These are phyloP conservation scores for Escallonia rubra DNA, from an alignment of 129 eudicot genomes.

Conservation along the genomic window DNA sequence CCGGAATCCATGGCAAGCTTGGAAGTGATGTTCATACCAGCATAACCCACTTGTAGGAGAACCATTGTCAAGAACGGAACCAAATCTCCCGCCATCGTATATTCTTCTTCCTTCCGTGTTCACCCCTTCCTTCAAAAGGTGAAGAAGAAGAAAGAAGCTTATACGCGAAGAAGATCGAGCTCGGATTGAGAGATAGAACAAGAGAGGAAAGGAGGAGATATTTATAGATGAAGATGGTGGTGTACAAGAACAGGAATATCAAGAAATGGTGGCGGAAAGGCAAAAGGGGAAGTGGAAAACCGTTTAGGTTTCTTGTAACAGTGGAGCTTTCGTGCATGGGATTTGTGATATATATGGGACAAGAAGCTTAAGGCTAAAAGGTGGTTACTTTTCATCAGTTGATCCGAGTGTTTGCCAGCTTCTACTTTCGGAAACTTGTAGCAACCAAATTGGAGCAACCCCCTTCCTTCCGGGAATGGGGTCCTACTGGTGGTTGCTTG, in stretches of 20 bases:
- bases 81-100: conserved; percentile 22
- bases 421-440: too few relatives aligned
- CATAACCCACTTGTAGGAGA: conserved; percentile 54
- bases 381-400: too few relatives aligned
- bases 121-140: neutral
- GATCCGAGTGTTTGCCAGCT: too few relatives aligned
- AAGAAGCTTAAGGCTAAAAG: too few relatives aligned
- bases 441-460: too few relatives aligned
- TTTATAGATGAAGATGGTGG: neutral
- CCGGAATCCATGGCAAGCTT: conserved; percentile 76
- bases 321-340: neutral
- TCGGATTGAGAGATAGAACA: neutral
- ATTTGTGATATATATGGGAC: neutral
- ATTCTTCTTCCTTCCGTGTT: neutral
- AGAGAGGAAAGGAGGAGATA: neutral
- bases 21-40: conserved; percentile 64
- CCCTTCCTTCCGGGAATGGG: too few relatives aligned
- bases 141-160: neutral
- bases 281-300: neutral
- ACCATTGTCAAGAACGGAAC: conserved; percentile 51
- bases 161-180: neutral
- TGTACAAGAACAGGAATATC: neutral
- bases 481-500: too few relatives aligned
- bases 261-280: neutral
- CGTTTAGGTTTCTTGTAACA: conserved; percentile 12